Conservation (phyloP, 2,329 filamentous ascomycete species). For the Sporothrix humicola region DNA sequence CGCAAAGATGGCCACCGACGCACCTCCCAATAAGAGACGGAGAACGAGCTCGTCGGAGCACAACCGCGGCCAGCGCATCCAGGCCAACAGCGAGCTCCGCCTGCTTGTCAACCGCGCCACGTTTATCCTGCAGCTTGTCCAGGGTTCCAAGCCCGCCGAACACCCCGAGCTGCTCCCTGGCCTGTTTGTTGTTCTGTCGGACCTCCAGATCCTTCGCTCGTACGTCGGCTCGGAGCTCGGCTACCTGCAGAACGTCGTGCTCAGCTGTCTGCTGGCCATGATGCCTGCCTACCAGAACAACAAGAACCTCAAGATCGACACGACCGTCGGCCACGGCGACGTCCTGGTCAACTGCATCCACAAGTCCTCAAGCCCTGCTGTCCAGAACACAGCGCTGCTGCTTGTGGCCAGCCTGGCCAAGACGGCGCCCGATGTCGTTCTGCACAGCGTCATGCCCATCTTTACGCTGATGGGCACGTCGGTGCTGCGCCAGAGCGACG, state of each 20-base stretch:
- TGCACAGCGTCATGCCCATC: constrained; percentile 98
- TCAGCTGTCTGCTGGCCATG: constrained; percentile 82
- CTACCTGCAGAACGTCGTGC: constrained; percentile 84
- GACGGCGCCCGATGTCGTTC: constrained; percentile 85
- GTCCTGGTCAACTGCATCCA: constrained; percentile 93
- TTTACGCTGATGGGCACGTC: constrained; percentile 98
- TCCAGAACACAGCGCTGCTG: constrained; percentile 89
- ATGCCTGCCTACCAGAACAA: constrained; percentile 74
- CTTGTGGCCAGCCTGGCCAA: constrained; percentile 86
- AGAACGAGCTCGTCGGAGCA: constrained; percentile 76
- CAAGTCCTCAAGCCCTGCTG: constrained; percentile 86
- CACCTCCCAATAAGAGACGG: constrained; percentile 77
- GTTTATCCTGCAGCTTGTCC: constrained; percentile 85
- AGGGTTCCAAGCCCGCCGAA: constrained; percentile 75
- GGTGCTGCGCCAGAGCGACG: constrained; percentile 88
- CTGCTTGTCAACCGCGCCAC: constrained; percentile 77
- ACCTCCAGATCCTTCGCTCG: constrained; percentile 82
- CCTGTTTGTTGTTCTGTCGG: constrained; percentile 83
- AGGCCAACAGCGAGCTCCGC: constrained; percentile 69
- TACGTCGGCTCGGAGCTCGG: constrained; percentile 85
- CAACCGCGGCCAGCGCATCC: constrained; percentile 62
- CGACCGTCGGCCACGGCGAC: constrained; percentile 82
- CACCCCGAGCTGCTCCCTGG: constrained; percentile 78
- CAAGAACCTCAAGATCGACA: constrained; percentile 70
- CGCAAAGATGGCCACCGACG: constrained; percentile 72